phyloP scores from a whole-genome alignment of 2,329 filamentous ascomycete species.

The Colletotrichum caudatum region DNA sequence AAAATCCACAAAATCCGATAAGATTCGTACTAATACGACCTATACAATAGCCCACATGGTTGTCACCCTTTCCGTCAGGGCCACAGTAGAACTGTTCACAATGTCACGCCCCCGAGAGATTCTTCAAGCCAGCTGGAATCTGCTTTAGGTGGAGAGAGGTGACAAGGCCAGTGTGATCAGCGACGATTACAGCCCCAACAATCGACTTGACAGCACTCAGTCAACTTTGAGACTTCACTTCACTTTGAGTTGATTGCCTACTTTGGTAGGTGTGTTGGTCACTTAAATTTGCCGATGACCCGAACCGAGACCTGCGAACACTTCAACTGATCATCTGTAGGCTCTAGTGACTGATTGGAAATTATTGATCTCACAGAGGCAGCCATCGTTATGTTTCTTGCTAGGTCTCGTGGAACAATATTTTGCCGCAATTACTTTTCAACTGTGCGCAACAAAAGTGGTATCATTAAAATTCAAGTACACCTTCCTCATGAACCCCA shows the following conservation, averaged over 20 bases:
- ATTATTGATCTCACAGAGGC: background rate
- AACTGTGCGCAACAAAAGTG: slow-evolving; percentile 12
- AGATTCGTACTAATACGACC: too few relatives aligned
- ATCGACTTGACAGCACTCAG: background rate
- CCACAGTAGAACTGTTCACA: too few relatives aligned
- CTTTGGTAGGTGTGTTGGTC: background rate
- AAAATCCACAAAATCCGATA: background rate
- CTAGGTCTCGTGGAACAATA: background rate
- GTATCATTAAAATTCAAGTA: slow-evolving; percentile 32
- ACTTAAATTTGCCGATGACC: background rate
- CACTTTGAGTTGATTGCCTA: background rate
- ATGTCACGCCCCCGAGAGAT: too few relatives aligned
- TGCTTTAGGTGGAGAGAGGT: too few relatives aligned
- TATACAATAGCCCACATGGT: too few relatives aligned
- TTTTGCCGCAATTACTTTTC: too few relatives aligned
- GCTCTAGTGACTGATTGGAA: background rate
- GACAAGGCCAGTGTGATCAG: too few relatives aligned
- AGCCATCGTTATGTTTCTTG: background rate
- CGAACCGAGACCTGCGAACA: background rate
- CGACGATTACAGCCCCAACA: background rate
- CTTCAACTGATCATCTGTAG: background rate
- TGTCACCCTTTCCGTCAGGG: too few relatives aligned
- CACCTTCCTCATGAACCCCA: background rate
- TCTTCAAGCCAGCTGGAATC: too few relatives aligned
- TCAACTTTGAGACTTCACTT: background rate